Percentiles rank a stretch among this genome's conserved stretches.
phyloP scores from a whole-genome alignment of 495 filamentous ascomycete species.

The Podospora pseudocomata region DNA sequence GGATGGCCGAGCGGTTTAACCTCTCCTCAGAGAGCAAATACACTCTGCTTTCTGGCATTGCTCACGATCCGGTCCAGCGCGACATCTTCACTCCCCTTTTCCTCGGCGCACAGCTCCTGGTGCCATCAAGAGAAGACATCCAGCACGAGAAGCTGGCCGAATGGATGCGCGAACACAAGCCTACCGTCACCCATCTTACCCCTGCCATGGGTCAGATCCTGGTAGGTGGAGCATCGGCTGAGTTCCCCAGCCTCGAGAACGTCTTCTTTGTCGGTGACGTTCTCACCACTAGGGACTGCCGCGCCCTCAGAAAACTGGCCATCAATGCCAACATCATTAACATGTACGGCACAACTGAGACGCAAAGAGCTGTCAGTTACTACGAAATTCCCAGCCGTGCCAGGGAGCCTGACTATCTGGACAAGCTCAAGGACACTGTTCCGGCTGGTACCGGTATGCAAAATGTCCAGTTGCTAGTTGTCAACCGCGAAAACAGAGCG shows the following conservation, averaged over 20 bases:
- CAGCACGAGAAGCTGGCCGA: constrained; percentile 83
- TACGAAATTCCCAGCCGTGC: constrained; percentile 74
- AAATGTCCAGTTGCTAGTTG: constrained; percentile 88
- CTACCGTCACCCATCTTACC: constrained; percentile 87
- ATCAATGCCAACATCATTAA: constrained; percentile 78
- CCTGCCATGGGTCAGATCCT: constrained; percentile 97
- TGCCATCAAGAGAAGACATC: constrained; percentile 82
- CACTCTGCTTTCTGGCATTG: constrained; percentile 79
- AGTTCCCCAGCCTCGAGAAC: constrained; percentile 73
- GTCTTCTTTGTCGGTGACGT: constrained; percentile 96
- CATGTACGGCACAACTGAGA: constrained; percentile 93
- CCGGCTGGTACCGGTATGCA: constrained; percentile 88
- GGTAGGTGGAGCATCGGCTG: constrained; percentile 73
- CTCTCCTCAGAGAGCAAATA: constrained; percentile 74
- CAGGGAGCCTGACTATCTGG: constrained; percentile 63
- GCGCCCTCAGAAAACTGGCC: constrained; percentile 71
- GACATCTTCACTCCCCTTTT: constrained; percentile 96
- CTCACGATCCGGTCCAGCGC: constrained; percentile 86
- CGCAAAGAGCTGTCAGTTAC: constrained; percentile 80
- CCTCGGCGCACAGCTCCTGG: constrained; percentile 74
- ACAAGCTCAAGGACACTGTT: constrained; percentile 72
- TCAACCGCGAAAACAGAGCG: constrained; percentile 70
- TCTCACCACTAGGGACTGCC: constrained; percentile 81
- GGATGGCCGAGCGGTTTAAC: constrained; percentile 84
- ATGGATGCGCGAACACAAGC: constrained; percentile 78